Evolutionary conservation across 2,329 filamentous ascomycete genomes (phyloP).

Genomic region (Scytalidium sp.): DNA sequence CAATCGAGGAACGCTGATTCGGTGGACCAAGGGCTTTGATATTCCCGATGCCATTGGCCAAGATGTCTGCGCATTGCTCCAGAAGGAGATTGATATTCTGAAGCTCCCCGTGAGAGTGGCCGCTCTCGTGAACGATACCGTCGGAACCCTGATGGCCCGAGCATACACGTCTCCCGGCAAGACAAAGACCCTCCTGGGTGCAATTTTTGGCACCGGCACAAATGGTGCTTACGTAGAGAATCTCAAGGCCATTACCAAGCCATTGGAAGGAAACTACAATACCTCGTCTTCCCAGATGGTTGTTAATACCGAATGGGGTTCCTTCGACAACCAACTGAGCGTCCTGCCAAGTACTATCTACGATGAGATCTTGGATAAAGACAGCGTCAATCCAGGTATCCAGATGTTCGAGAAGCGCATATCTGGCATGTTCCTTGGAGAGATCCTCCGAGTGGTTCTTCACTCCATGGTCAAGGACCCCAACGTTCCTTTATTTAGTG

Average conservation of each 20-base stretch:
- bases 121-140: constrained; percentile 94
- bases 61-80: constrained; percentile 88
- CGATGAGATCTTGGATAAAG: constrained; percentile 73
- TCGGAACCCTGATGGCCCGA: constrained; percentile 95
- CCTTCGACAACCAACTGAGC: constrained; percentile 90
- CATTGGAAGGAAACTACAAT: constrained; percentile 69
- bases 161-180: constrained; percentile 92
- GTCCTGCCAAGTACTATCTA: constrained; percentile 84
- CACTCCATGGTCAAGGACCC: constrained; percentile 69
- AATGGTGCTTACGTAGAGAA: constrained; percentile 98
- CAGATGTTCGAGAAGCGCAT: constrained; percentile 99
- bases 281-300: constrained; percentile 88
- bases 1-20: constrained; percentile 89
- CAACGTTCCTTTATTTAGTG: constrained; percentile 68
- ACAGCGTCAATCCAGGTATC: constrained; percentile 85
- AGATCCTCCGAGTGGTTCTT: constrained; percentile 80
- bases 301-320: constrained; percentile 97
- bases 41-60: constrained; percentile 92
- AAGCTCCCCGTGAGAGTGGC: constrained; percentile 89
- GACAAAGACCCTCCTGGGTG: constrained; percentile 83
- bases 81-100: constrained; percentile 83
- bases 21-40: constrained; percentile 99
- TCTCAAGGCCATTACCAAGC: constrained; percentile 78
- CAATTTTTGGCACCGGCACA: constrained; percentile 96
- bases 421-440: constrained; percentile 96